A percentile compares a stretch with the other conserved stretches of the same genome.
Conservation (phyloP, 192 early-diverging fungal genomes). For the Coemansia sp. region DNA sequence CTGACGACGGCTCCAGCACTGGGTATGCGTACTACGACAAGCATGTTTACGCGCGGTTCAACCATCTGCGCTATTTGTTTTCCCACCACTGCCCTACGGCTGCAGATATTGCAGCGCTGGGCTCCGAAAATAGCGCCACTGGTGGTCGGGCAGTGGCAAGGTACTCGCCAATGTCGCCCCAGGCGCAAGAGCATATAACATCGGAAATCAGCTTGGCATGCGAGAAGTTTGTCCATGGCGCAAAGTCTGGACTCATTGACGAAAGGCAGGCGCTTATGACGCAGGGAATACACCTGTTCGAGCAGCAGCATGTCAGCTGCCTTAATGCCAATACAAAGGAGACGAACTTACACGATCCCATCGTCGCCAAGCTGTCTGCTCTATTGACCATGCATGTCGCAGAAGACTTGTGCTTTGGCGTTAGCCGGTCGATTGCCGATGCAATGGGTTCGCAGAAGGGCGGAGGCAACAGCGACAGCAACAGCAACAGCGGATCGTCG, state of each 20-base stretch:
- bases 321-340: conserved; percentile 20
- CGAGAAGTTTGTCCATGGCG: conserved; percentile 21
- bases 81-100: conserved; percentile 20
- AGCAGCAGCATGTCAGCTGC: conserved; percentile 41
- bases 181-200: conserved; percentile 15
- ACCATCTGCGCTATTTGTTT: conserved; percentile 42
- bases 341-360: conserved; percentile 9
- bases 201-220: conserved; percentile 13
- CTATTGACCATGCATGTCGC: conserved; percentile 20
- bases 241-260: conserved; percentile 14
- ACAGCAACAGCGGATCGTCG: too few species aligned
- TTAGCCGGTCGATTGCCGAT: conserved; percentile 13
- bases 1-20: neutral
- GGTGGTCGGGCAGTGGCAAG: neutral
- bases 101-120: neutral
- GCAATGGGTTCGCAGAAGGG: conserved; percentile 1
- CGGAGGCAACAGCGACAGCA: neutral
- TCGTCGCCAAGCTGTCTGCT: conserved; percentile 25
- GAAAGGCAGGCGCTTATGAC: conserved; percentile 22
- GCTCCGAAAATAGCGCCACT: neutral
- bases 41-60: conserved; percentile 30
- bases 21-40: conserved; percentile 28
- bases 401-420: conserved; percentile 15
- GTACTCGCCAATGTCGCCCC: conserved; percentile 2
- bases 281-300: conserved; percentile 35